These are phyloP conservation scores for Hylodesmum podocarpum DNA, from an alignment of 306 rosid species.

Conservation along the genomic window DNA sequence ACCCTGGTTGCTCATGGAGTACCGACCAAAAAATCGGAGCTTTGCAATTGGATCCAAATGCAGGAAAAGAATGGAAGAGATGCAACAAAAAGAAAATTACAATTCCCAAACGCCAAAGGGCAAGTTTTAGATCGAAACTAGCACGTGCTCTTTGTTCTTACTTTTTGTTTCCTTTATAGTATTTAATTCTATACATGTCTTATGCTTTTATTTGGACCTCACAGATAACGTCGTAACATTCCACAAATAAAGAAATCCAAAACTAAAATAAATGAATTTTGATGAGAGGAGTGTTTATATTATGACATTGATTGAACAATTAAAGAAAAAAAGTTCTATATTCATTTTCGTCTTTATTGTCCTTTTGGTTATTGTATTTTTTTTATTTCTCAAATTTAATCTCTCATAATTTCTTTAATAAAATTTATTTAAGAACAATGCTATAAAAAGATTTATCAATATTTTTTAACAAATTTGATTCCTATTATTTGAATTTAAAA, in stretches of 20 bases:
- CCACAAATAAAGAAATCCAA: not conserved
- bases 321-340: no score
- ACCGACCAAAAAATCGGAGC: conserved; percentile 4
- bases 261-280: not conserved
- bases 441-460: no score
- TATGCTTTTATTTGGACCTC: not conserved
- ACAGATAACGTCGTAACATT: not conserved
- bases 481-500: no score
- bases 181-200: not conserved
- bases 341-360: no score
- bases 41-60: not conserved
- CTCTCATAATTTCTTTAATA: no score
- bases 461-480: no score
- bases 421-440: no score
- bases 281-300: no score
- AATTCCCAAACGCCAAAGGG: conserved; percentile 33
- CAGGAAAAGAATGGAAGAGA: conserved; percentile 4
- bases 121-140: not conserved
- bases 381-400: no score
- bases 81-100: conserved; percentile 20
- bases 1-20: not conserved
- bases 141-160: conserved; percentile 22
- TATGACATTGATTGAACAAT: no score
- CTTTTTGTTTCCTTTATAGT: conserved; percentile 3
- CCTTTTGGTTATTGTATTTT: no score